A percentile compares a stretch with the other conserved stretches of the same genome.
Evolutionary conservation across 129 eudicot genomes (phyloP).

Genomic region (Flaveria ramosissima): DNA sequence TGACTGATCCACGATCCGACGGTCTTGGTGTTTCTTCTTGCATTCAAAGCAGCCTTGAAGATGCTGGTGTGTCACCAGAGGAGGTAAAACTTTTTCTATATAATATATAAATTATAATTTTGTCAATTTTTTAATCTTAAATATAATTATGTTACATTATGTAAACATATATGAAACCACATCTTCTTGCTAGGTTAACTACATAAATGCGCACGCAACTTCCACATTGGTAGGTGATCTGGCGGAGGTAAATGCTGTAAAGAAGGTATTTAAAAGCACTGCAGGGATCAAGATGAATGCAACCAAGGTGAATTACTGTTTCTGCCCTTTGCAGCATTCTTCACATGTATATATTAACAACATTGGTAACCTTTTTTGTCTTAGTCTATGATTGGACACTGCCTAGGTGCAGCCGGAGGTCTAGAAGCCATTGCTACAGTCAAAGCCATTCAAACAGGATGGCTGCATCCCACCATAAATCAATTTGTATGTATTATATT

Average conservation of each 20-base stretch:
- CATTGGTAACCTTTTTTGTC: not conserved
- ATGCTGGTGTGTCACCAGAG: constrained; percentile 93
- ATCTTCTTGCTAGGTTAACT: constrained; percentile 62
- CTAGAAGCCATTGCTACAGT: constrained; percentile 91
- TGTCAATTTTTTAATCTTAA: not conserved
- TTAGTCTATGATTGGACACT: constrained; percentile 98
- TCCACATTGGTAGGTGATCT: constrained; percentile 86
- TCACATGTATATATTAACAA: not conserved
- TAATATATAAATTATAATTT: not conserved
- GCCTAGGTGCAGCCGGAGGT: constrained; percentile 98
- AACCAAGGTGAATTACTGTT: constrained; percentile 62
- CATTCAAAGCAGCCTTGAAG: constrained; percentile 60
- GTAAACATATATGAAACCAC: not conserved
- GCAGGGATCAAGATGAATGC: constrained; percentile 79
- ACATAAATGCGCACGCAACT: constrained; percentile 96
- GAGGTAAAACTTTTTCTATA: constrained; percentile 51
- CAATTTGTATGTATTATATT: constrained; percentile 65
- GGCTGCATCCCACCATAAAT: constrained; percentile 96
- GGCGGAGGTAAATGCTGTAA: constrained; percentile 86
- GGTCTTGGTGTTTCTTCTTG: constrained; percentile 99
- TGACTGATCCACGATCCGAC: constrained; percentile 90
- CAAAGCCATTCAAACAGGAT: constrained; percentile 87
- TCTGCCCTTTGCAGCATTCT: not conserved
- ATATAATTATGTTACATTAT: constrained; percentile 2
- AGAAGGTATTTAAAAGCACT: constrained; percentile 90